phyloP scores from a whole-genome alignment of 495 filamentous ascomycete genomes.

The Sabuloglossum arenarium region DNA sequence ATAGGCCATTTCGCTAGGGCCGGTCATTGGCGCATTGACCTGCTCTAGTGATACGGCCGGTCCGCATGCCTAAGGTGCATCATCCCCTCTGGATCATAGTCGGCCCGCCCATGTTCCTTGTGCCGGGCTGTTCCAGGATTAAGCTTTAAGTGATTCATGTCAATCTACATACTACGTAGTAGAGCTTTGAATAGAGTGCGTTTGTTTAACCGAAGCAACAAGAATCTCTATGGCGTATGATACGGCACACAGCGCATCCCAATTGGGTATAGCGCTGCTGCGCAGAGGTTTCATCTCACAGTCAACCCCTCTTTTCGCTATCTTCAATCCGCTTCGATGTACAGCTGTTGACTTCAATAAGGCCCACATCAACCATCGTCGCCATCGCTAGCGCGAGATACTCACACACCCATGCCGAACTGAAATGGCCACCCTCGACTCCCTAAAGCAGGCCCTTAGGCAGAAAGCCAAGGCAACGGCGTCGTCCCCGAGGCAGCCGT shows the following conservation, averaged over 20 bases:
- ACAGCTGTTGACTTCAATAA: slow-evolving; percentile 7
- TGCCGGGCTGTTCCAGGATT: no score
- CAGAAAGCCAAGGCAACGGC: slow-evolving; percentile 17
- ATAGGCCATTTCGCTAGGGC: no score
- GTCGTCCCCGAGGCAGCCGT: slow-evolving; percentile 17
- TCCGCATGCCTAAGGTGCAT: no score
- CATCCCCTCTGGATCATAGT: no score
- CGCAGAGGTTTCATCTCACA: not conserved
- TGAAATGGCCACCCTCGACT: slow-evolving; percentile 31
- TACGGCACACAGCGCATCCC: not conserved
- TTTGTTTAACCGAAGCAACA: no score
- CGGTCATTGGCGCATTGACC: no score
- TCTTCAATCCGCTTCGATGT: slow-evolving; percentile 5
- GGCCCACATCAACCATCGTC: slow-evolving; percentile 11
- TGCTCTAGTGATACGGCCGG: no score
- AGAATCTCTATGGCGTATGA: no score
- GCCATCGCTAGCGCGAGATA: slow-evolving; percentile 9
- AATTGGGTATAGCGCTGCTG: slow-evolving; percentile 3
- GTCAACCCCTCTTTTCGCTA: slow-evolving; percentile 7
- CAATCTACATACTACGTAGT: no score
- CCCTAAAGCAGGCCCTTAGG: slow-evolving; percentile 27
- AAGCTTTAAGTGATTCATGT: no score
- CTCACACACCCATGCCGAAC: slow-evolving; percentile 8
- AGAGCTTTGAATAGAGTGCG: no score
- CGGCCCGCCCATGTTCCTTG: no score